These are phyloP conservation scores for Fusarium palustre DNA, from an alignment of 2,329 filamentous ascomycete genomes.

Conservation along the genomic window DNA sequence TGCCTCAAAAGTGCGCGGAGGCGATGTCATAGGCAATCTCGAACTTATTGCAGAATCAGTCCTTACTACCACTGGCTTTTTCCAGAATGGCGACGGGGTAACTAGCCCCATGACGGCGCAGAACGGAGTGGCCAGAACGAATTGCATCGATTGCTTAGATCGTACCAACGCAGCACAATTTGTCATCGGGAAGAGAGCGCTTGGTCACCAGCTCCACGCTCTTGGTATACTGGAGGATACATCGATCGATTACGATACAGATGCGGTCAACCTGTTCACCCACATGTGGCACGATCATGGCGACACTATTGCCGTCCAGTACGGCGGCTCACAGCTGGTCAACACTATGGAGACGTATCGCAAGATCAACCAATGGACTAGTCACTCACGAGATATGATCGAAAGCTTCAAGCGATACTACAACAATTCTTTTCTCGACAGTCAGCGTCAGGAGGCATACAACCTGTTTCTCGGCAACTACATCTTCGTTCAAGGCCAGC, in stretches of 20 bases:
- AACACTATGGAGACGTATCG: conserved; percentile 99
- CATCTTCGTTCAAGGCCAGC: conserved; percentile 85
- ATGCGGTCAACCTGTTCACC: conserved; percentile 95
- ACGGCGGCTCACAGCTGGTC: conserved; percentile 95
- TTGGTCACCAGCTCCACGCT: conserved; percentile 92
- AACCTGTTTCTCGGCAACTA: conserved; percentile 98
- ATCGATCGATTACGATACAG: conserved; percentile 90
- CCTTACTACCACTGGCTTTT: conserved; percentile 87
- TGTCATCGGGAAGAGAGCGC: conserved; percentile 92
- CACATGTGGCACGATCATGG: conserved; percentile 99
- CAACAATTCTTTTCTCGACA: conserved; percentile 97
- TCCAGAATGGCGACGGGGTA: conserved; percentile 85
- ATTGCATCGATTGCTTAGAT: conserved; percentile 98
- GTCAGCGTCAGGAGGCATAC: conserved; percentile 97
- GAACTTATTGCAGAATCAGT: conserved; percentile 92
- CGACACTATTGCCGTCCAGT: conserved; percentile 97
- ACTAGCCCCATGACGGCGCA: conserved; percentile 76
- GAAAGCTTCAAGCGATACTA: conserved; percentile 99
- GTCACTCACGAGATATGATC: conserved; percentile 97
- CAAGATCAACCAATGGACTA: conserved; percentile 99
- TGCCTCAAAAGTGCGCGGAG: conserved; percentile 89
- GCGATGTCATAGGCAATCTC: conserved; percentile 93
- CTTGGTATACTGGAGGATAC: conserved; percentile 86
- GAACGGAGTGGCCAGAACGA: conserved; percentile 93
- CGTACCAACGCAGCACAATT: conserved; percentile 98